Evolutionary conservation across 129 eudicot genomes (phyloP), one percentile per base, ranked within the genome.

Genomic region (Flaveria robusta): DNA sequence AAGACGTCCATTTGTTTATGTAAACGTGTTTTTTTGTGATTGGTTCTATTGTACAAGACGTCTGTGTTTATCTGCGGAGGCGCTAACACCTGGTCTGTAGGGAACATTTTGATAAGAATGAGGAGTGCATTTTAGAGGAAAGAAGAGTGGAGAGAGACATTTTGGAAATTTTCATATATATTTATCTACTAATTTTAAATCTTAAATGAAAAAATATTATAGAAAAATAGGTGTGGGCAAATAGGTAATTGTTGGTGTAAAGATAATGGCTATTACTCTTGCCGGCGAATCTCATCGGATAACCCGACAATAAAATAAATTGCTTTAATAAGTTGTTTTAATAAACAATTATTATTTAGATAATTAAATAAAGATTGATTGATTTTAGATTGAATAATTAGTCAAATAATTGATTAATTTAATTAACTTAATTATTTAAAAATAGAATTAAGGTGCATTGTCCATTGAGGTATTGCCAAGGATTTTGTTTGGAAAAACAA

Each of bases 231-330:
- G 77, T 50, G 39, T 72, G 78, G 74, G 50, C 69, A 62, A n/a
- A n/a, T n/a, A n/a, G n/a, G n/a, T n/a, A n/a, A 54, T 50, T 72
- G 68, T 68, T 54, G 67, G 64, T 45, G 26, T 16, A 24, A 22
- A 19, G n/a, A 55, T 34, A 39, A 20, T 13, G 20, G 46, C 18
- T 24, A 42, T 7, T 9, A n/a, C 72, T 46, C 34, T 46, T 75
- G 79, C 73, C 72, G 68, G 67, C 73, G 73, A 70, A 79, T 79
- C 73, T 71, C 74, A 15, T 41, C 15, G 78, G 79, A 80, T 80
- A 73, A 72, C 47, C 74, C 64, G 79, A 80, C 83, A 74, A 43
- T 19, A 74, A 26, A 41, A 72, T 62, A 65, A 20, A 49, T 22
- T 23, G n/a, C 23, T 20, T 65, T 19, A 60, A 69, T 5, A 27